Evolutionary conservation across 129 eudicot genomes (phyloP).

Genomic region (Tanacetum coccineum): DNA sequence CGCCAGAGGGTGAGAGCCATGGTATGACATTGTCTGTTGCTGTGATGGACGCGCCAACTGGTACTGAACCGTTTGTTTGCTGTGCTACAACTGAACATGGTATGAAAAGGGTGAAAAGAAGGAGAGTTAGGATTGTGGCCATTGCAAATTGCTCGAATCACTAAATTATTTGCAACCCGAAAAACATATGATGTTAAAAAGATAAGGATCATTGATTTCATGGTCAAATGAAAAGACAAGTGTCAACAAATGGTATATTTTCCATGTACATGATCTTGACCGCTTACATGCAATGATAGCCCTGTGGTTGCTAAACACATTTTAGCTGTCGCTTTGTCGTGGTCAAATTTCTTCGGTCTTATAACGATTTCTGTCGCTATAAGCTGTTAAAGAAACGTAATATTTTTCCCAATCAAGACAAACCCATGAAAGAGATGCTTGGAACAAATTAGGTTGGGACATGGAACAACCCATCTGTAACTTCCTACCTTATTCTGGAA

Average conservation of each 20-base stretch:
- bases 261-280: not conserved
- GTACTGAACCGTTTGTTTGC: too few relatives aligned
- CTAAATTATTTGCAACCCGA: too few relatives aligned
- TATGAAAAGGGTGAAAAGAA: conserved; percentile 7
- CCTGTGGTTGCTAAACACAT: not conserved
- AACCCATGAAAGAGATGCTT: not conserved
- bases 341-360: too few relatives aligned
- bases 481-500: not conserved
- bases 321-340: not conserved
- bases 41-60: too few relatives aligned
- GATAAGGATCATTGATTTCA: too few relatives aligned
- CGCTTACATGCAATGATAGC: not conserved
- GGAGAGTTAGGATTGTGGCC: conserved; percentile 5
- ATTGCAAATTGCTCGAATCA: conserved; percentile 19
- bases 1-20: too few relatives aligned
- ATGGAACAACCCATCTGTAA: not conserved
- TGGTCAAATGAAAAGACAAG: not conserved
- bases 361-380: not conserved
- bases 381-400: not conserved
- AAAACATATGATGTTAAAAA: not conserved
- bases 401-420: not conserved
- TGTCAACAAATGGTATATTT: not conserved
- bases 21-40: too few relatives aligned
- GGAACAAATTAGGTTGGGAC: too few relatives aligned
- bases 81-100: conserved; percentile 21